A percentile compares a stretch with the other conserved stretches of the same genome.
These are phyloP conservation scores for Epichloe amarillans DNA, from an alignment of 2,329 filamentous ascomycete species.

Conservation along the genomic window DNA sequence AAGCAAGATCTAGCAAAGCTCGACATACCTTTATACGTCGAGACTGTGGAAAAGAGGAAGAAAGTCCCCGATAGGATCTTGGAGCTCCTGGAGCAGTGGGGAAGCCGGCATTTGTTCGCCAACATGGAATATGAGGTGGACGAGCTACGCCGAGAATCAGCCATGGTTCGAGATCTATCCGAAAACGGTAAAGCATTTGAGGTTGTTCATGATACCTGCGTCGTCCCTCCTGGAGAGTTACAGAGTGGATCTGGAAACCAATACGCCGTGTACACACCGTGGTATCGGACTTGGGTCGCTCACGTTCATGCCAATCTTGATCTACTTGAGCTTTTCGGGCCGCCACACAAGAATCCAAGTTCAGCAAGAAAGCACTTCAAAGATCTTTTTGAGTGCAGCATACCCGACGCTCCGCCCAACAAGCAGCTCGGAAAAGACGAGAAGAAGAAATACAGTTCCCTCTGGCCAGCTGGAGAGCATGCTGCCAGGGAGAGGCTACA, in stretches of 20 bases:
- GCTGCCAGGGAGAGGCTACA: conserved; percentile 51
- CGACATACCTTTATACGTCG: conserved; percentile 66
- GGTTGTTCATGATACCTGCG: conserved; percentile 68
- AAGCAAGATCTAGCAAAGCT: conserved; percentile 53
- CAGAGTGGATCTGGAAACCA: conserved; percentile 57
- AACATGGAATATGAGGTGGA: conserved; percentile 92
- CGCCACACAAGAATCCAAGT: conserved; percentile 24
- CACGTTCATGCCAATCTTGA: conserved; percentile 58
- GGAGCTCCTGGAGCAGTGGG: conserved; percentile 57
- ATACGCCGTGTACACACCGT: conserved; percentile 74
- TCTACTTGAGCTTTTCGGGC: conserved; percentile 47
- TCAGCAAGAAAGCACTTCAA: conserved; percentile 30
- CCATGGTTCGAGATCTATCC: conserved; percentile 46
- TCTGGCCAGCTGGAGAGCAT: conserved; percentile 67
- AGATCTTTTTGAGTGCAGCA: conserved; percentile 42
- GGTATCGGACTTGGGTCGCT: conserved; percentile 64
- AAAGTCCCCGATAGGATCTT: conserved; percentile 47
- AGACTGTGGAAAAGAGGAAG: conserved; percentile 54
- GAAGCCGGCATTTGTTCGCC: conserved; percentile 59
- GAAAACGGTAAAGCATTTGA: conserved; percentile 54
- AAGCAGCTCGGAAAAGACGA: conserved; percentile 50
- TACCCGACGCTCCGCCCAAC: conserved; percentile 49
- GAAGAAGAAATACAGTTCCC: conserved; percentile 36
- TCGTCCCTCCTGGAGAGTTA: conserved; percentile 62
- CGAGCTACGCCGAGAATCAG: conserved; percentile 65